These are phyloP conservation scores for Penicillium atrosanguineum DNA, from an alignment of 495 filamentous ascomycete species.

Conservation along the genomic window DNA sequence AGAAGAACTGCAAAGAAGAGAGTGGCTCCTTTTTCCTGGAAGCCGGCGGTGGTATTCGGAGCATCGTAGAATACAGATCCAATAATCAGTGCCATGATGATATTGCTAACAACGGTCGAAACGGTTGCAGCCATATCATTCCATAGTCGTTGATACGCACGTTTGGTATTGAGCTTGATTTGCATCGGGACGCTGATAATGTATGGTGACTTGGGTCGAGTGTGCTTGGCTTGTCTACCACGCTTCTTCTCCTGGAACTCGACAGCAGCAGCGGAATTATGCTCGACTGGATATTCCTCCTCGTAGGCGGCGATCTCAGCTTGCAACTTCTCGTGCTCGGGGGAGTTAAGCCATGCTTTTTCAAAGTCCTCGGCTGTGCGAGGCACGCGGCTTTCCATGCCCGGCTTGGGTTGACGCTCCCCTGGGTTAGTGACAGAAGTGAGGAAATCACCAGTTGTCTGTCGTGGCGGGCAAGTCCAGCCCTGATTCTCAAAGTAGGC, in stretches of 20 bases:
- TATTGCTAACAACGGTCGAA: constrained; percentile 67
- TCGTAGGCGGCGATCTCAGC: constrained; percentile 49
- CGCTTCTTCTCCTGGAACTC: constrained; percentile 29
- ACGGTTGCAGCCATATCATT: constrained; percentile 70
- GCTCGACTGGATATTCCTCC: constrained; percentile 15
- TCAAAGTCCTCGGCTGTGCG: constrained; percentile 69
- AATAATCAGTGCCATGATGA: constrained; percentile 74
- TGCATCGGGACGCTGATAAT: constrained; percentile 40
- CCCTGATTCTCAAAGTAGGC: constrained; percentile 58
- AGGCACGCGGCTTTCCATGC: constrained; percentile 61
- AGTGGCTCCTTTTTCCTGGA: constrained; percentile 70
- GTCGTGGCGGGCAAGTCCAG: constrained; percentile 52
- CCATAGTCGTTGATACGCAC: constrained; percentile 53
- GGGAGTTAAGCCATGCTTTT: constrained; percentile 50
- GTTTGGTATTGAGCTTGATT: constrained; percentile 40
- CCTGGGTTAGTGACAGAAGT: constrained; percentile 65
- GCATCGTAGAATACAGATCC: constrained; percentile 81
- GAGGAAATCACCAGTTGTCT: constrained; percentile 67
- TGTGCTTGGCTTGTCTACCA: constrained; percentile 30
- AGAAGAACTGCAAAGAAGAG: constrained; percentile 83
- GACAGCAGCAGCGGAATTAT: constrained; percentile 6
- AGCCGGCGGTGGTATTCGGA: constrained; percentile 53
- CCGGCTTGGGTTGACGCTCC: constrained; percentile 55
- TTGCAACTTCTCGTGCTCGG: constrained; percentile 45
- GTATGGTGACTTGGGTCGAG: constrained; percentile 36